Evolutionary conservation across 2,329 filamentous ascomycete genomes (phyloP).

Genomic region (Pseudogymnoascus sp.): DNA sequence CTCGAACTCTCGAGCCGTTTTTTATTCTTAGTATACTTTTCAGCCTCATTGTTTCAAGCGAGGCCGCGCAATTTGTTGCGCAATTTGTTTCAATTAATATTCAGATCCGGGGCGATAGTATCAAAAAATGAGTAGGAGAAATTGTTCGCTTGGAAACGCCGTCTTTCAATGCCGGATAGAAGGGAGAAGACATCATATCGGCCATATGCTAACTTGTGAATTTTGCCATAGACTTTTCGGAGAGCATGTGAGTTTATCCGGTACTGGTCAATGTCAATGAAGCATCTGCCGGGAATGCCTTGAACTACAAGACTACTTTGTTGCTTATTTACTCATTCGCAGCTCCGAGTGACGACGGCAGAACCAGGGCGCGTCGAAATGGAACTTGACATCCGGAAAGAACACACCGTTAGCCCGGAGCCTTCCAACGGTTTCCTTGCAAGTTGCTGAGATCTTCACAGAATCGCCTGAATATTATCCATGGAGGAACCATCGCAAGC

Average conservation of each 20-base stretch:
- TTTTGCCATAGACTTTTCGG: slow-evolving; percentile 26
- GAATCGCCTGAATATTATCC: slow-evolving; percentile 70
- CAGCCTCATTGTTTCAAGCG: slow-evolving; percentile 9
- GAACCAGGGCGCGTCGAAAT: slow-evolving; percentile 63
- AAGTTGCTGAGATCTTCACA: slow-evolving; percentile 28
- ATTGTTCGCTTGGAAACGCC: not conserved
- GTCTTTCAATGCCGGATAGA: not conserved
- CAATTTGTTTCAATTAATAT: not conserved
- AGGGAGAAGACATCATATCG: not conserved
- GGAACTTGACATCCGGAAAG: slow-evolving; percentile 64
- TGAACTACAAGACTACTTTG: not conserved
- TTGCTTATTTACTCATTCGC: not conserved
- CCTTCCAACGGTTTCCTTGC: not conserved
- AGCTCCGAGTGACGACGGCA: slow-evolving; percentile 63
- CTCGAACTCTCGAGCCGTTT: not conserved
- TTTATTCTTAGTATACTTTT: slow-evolving; percentile 5
- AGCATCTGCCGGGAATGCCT: not conserved
- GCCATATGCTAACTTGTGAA: not conserved
- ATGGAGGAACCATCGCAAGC: slow-evolving; percentile 71
- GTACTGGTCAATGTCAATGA: not conserved
- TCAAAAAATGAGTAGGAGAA: not conserved
- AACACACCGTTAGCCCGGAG: slow-evolving; percentile 59
- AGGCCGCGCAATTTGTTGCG: not conserved
- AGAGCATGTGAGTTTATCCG: slow-evolving; percentile 25
- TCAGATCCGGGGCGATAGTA: not conserved